Base-by-base conservation (phyloP, 129 eudicot species). In the Helianthus annuus region DNA sequence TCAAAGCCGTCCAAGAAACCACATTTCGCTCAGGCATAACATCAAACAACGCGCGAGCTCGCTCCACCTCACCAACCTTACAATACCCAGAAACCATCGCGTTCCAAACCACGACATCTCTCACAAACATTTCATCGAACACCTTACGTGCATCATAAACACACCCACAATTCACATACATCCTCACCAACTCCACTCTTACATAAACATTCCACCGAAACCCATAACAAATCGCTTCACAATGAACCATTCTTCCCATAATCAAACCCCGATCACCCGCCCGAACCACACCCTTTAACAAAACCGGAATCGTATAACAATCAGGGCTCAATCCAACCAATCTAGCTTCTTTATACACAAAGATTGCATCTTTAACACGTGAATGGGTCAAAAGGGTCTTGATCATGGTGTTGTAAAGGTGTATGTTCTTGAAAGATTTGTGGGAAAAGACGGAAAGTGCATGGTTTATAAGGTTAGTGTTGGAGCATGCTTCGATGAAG, bases 61-160 rank as follows among this genome's bases (percentile, higher is more conserved):
- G 53, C 27, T 77, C 88, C 0, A 82, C 59, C 2, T 84, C 83
- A 12, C 83, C 85, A 39, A 29, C 83, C 45, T 84, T 84, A 45
- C 75, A 80, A 78, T 83, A 83, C 69, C 88, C 91, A 42, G 88
- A 71, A 7, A 86, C 54, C 91, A 86, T 86, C 13, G 84, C 86
- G 66, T 83, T 86, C 91, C 91, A 86, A 48, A 51, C 56, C 2
- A 67, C 79, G 15, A 83, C n/a, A 17, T 81, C 84, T 57, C 81
- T 81, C 0, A 64, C 53, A 22, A 2, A 38, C 84, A 81, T 81
- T 72, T 44, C 80, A 45, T 86, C 91, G 10, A 83, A 86, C 86
- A 86, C 80, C 76, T 81, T 71, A 19, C 32, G 71, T 1, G 86
- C 91, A 71, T 81, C 78, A 5, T 5, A 63, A 56, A 83, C 80